Percentiles rank a stretch among this genome's conserved stretches.
phyloP scores from a whole-genome alignment of 179 eudicot genomes.

The Spinacia oleracea region DNA sequence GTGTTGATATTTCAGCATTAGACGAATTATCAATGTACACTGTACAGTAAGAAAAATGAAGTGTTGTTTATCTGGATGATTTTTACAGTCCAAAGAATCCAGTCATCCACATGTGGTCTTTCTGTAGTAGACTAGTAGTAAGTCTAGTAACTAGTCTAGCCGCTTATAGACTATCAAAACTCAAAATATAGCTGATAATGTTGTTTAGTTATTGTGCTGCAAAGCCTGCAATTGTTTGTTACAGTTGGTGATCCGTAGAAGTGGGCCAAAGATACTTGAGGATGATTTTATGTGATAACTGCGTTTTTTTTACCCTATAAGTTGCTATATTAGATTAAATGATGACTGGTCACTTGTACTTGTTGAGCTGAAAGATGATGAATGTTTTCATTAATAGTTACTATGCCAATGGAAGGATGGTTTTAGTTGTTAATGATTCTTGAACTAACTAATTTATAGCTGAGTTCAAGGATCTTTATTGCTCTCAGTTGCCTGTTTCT shows the following conservation, averaged over 20 bases:
- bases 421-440: background rate
- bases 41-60: background rate
- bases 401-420: background rate
- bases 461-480: background rate
- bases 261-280: background rate
- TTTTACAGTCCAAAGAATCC: background rate
- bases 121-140: background rate
- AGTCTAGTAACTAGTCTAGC: constrained; percentile 2
- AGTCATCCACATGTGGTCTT: background rate
- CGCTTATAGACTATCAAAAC: no score
- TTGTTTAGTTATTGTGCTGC: background rate
- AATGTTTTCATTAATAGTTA: background rate
- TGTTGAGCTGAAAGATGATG: background rate
- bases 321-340: background rate
- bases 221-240: background rate
- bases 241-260: background rate
- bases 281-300: background rate
- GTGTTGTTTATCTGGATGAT: background rate
- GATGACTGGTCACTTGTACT: background rate
- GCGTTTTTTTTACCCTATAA: background rate
- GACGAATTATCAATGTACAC: background rate
- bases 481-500: background rate
- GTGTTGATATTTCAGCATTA: background rate
- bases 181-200: background rate
- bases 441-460: background rate